Percentiles rank a stretch among this genome's conserved stretches.
Conservation (phyloP, 768 basidiomycete species). For the Tricholoma terreum region DNA sequence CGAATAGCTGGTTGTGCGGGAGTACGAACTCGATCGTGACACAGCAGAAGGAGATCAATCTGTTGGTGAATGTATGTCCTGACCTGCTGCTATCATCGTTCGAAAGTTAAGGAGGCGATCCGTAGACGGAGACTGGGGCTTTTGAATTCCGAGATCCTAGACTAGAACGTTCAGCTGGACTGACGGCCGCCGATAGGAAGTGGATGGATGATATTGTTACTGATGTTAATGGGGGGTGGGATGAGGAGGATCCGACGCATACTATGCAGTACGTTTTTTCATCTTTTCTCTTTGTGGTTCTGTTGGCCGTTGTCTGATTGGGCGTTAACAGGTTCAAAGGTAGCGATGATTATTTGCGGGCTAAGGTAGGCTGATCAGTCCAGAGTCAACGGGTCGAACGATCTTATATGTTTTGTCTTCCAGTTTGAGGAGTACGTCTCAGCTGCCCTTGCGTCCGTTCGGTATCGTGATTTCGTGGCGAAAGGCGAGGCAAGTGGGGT, state of each 20-base stretch:
- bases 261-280: constrained; percentile 59
- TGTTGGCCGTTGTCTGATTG: background rate
- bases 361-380: constrained; percentile 54
- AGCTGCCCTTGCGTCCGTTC: constrained; percentile 82
- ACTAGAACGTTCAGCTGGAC: constrained; percentile 69
- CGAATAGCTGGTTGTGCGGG: constrained; percentile 86
- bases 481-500: constrained; percentile 64
- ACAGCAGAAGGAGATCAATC: constrained; percentile 87
- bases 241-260: constrained; percentile 55
- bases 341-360: constrained; percentile 90
- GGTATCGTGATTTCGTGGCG: constrained; percentile 81
- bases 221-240: constrained; percentile 83
- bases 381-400: background rate
- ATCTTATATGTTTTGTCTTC: background rate
- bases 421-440: constrained; percentile 95
- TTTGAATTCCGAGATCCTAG: constrained; percentile 86
- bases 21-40: constrained; percentile 95
- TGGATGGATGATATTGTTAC: constrained; percentile 96
- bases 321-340: constrained; percentile 72
- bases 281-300: background rate
- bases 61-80: constrained; percentile 74
- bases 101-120: background rate
- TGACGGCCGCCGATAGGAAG: constrained; percentile 92
- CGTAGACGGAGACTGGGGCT: constrained; percentile 77
- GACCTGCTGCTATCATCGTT: constrained; percentile 14